Base-by-base conservation (phyloP, 1,139 yeast genomes). In the Geotrichum phurueaensis region DNA sequence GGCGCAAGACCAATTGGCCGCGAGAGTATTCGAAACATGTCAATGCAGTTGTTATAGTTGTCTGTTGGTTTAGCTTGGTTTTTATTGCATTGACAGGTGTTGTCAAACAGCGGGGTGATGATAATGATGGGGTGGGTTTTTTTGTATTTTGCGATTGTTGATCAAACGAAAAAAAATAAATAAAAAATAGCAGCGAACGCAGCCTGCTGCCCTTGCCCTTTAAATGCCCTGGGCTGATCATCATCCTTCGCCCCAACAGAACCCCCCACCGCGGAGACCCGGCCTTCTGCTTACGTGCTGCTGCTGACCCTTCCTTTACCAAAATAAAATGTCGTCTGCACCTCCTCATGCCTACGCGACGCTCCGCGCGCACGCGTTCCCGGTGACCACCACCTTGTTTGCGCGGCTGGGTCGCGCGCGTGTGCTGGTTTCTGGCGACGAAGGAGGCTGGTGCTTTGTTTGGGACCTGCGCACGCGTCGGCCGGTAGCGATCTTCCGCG, bases 401-500 rank as follows among this genome's bases (percentile, higher is more conserved):
- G 33, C 56, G 60, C n/a, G 55, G 62, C 3, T 54, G 51, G 20
- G 18, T 43, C 10, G 27, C 23, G 12, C 33, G n/a, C 39, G 22
- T 10, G 33, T 25, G 29, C 54, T 62, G 22, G 57, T 59, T 9
- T 57, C 64, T 2, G 76, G 78, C 12, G 79, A 76, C 61, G 79
- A 76, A 50, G 68, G 67, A 1, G 79, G 79, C 18, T 74, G 75
- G 75, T 65, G 70, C 20, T 64, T 71, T n/a, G 66, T 71, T 65
- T 76, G 79, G 79, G 64, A 70, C n/a, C 59, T 75, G 15, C 66
- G 64, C 10, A 66, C 71, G 1, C 65, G 77, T 3, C 64, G 79
- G 25, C 78, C 79, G 7, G 52, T 67, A n/a, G 71, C 69, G 0
- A 61, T 75, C 1, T 76, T 76, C 71, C 65, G 65, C 50, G 69